phyloP scores from a whole-genome alignment of 495 filamentous ascomycete species.

The Collariella sp. region DNA sequence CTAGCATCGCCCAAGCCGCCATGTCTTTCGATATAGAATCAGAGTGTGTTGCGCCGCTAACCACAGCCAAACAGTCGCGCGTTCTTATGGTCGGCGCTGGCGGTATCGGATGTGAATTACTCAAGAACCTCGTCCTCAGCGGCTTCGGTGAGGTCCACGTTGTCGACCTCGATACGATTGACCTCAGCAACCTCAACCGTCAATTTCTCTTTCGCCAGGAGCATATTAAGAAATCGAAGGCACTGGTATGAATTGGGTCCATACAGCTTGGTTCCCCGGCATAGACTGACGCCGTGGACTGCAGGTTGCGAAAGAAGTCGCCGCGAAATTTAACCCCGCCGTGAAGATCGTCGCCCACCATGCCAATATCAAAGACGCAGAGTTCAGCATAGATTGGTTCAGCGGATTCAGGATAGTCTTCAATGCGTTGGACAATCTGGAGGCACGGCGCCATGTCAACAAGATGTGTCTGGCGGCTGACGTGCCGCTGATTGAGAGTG shows the following conservation, averaged over 20 bases:
- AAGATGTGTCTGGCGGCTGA: slow-evolving; percentile 91
- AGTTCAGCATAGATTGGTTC: slow-evolving; percentile 91
- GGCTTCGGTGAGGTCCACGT: slow-evolving; percentile 95
- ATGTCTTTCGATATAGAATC: slow-evolving; percentile 9
- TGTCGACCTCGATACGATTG: slow-evolving; percentile 96
- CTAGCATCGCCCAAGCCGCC: neutral
- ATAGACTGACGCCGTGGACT: slow-evolving; percentile 14
- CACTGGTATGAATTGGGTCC: slow-evolving; percentile 58
- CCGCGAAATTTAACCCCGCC: slow-evolving; percentile 80
- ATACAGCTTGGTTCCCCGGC: neutral
- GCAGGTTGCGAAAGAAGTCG: slow-evolving; percentile 90
- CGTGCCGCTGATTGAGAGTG: slow-evolving; percentile 90
- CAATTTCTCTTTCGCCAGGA: slow-evolving; percentile 97
- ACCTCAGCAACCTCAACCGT: slow-evolving; percentile 93
- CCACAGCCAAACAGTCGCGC: slow-evolving; percentile 52
- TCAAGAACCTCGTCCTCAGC: slow-evolving; percentile 91
- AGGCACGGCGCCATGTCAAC: slow-evolving; percentile 91
- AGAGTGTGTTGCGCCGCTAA: slow-evolving; percentile 22
- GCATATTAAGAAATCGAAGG: slow-evolving; percentile 97
- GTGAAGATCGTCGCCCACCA: slow-evolving; percentile 86
- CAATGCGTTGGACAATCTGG: slow-evolving; percentile 95
- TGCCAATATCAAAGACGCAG: slow-evolving; percentile 88
- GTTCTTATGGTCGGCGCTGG: slow-evolving; percentile 94
- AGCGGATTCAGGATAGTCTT: slow-evolving; percentile 75
- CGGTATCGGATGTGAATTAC: slow-evolving; percentile 93